Evolutionary conservation across 192 early-diverging fungal genomes (phyloP).

Genomic region (Coemansia asiatica): DNA sequence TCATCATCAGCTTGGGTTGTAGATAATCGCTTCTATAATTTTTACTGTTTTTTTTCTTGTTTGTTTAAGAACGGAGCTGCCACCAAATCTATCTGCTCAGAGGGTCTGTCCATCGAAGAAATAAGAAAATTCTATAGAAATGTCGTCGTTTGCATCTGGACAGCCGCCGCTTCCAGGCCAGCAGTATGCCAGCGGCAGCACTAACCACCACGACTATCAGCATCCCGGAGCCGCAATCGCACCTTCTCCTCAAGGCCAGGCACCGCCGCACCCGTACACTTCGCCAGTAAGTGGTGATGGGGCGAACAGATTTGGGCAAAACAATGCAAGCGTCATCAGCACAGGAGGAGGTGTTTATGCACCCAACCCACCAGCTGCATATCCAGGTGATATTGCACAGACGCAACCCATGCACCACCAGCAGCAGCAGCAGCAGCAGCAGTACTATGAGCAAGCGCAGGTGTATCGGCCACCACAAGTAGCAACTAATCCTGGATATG

Average conservation of each 20-base stretch:
- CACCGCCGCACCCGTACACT: neutral
- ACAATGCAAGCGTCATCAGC: slow-evolving; percentile 6
- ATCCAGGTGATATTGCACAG: slow-evolving; percentile 18
- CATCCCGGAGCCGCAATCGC: neutral
- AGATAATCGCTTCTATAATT: too few species aligned
- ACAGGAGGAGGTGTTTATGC: slow-evolving; percentile 11
- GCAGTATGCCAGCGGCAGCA: neutral
- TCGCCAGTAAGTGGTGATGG: slow-evolving; percentile 7
- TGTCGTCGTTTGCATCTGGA: neutral
- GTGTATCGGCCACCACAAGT: slow-evolving; percentile 6
- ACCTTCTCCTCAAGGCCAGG: neutral
- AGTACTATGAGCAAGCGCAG: slow-evolving; percentile 10
- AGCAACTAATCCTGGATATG: slow-evolving; percentile 12
- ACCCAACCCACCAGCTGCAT: slow-evolving; percentile 18
- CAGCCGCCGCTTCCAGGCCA: neutral
- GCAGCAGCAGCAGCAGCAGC: neutral
- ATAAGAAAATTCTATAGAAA: neutral
- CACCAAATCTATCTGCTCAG: neutral
- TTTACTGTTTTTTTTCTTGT: neutral
- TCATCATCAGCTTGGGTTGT: too few species aligned
- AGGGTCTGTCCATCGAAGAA: too few species aligned
- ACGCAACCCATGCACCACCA: neutral
- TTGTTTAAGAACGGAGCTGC: neutral
- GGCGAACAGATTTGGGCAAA: slow-evolving; percentile 9
- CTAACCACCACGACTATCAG: neutral